Evolutionary conservation across 805 yeast species (phyloP).

Genomic region (Limtongia smithiae): DNA sequence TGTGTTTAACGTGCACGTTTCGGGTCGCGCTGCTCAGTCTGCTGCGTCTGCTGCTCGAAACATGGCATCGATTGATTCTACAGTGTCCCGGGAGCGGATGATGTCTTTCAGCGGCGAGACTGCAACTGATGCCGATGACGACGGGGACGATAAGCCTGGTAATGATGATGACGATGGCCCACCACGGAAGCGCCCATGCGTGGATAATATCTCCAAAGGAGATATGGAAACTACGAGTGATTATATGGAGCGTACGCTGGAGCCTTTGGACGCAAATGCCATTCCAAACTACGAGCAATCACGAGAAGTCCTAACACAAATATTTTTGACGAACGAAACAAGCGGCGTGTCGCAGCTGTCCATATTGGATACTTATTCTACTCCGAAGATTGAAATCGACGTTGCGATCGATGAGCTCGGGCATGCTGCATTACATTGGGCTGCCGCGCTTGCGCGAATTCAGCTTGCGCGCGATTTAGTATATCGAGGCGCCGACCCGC

Average conservation of each 20-base stretch:
- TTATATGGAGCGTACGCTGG: constrained; percentile 7
- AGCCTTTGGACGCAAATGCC: constrained; percentile 30
- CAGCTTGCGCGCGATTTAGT: constrained; percentile 67
- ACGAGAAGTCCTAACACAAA: constrained; percentile 47
- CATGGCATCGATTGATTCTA: constrained; percentile 2
- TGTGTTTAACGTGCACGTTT: not conserved
- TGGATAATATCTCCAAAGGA: not conserved
- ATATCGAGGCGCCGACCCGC: constrained; percentile 60
- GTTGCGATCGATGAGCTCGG: constrained; percentile 91
- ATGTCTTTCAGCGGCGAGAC: constrained; percentile 11
- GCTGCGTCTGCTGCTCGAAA: not conserved
- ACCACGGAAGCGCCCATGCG: constrained; percentile 21
- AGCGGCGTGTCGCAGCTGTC: constrained; percentile 36
- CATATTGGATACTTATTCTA: constrained; percentile 30
- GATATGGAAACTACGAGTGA: not conserved
- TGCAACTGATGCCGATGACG: constrained; percentile 25
- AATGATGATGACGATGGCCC: constrained; percentile 17
- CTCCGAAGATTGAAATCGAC: constrained; percentile 54
- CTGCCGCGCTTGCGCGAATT: constrained; percentile 81
- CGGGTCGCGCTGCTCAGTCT: not conserved
- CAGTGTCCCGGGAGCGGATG: not conserved
- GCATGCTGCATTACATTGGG: constrained; percentile 93
- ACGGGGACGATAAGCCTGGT: constrained; percentile 3
- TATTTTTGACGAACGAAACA: constrained; percentile 47
- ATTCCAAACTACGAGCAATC: constrained; percentile 40